A percentile compares a stretch with the other conserved stretches of the same genome.
Conservation (phyloP, 768 basidiomycete species). For the Leccinum variicolor region DNA sequence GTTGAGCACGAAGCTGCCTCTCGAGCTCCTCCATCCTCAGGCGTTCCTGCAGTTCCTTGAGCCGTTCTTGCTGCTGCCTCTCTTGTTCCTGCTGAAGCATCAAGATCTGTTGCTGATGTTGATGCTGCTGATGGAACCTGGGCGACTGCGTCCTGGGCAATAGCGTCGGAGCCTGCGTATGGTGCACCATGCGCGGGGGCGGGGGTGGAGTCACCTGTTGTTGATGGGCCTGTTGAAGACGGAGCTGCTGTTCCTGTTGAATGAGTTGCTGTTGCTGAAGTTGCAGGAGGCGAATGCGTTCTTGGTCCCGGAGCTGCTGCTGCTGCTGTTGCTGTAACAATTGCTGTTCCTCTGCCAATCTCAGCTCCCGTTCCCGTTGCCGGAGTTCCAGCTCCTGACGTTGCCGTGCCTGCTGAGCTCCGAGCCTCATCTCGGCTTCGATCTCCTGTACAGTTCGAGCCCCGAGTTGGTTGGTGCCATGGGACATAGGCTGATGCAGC, state of each 20-base stretch:
- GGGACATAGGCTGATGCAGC: slow-evolving; percentile 33
- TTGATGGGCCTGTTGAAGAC: slow-evolving; percentile 37
- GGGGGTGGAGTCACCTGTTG: slow-evolving; percentile 59
- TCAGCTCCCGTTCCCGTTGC: slow-evolving; percentile 44
- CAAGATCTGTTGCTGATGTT: slow-evolving; percentile 68
- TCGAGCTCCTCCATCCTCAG: slow-evolving; percentile 63
- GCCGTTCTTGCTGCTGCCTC: slow-evolving; percentile 52
- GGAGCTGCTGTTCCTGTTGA: slow-evolving; percentile 34
- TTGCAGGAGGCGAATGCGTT: slow-evolving; percentile 39
- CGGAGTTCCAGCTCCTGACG: slow-evolving; percentile 42
- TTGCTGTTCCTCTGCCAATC: slow-evolving; percentile 32
- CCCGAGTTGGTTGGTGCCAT: slow-evolving; percentile 34
- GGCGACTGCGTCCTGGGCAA: slow-evolving; percentile 68
- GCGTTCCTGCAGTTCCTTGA: slow-evolving; percentile 62
- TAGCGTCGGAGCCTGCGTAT: slow-evolving; percentile 20
- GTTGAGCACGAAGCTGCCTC: slow-evolving; percentile 54
- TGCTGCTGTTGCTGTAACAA: slow-evolving; percentile 40
- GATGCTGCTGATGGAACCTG: slow-evolving; percentile 73
- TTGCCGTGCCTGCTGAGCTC: slow-evolving; percentile 45
- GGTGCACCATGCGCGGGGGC: slow-evolving; percentile 64
- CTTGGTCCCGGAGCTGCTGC: slow-evolving; percentile 39
- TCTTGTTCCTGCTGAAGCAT: slow-evolving; percentile 69
- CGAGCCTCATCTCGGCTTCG: slow-evolving; percentile 78
- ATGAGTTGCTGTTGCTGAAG: slow-evolving; percentile 42
- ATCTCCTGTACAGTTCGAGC: slow-evolving; percentile 76